These are phyloP conservation scores for Crinitomyces ghanaensis DNA, from an alignment of 805 yeast genomes.

Conservation along the genomic window DNA sequence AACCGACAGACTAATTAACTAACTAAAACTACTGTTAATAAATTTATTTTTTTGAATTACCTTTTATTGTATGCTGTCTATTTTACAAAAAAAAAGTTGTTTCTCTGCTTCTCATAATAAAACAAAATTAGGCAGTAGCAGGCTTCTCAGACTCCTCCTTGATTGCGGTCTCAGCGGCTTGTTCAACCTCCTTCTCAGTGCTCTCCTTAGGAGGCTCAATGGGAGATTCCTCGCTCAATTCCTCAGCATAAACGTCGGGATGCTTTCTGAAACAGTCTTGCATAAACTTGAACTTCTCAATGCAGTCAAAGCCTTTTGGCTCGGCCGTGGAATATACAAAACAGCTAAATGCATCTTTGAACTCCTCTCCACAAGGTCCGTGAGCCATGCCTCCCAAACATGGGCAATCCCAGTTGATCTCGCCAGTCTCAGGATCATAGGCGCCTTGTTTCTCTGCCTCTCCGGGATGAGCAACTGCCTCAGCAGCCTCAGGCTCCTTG, in stretches of 20 bases:
- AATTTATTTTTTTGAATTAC: no score
- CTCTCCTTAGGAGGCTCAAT: constrained; percentile 11
- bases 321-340: constrained; percentile 89
- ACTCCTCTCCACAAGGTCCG: constrained; percentile 97
- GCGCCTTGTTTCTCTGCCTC: constrained; percentile 43
- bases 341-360: constrained; percentile 88
- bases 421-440: constrained; percentile 93
- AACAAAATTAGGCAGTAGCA: no score
- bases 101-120: no score
- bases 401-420: constrained; percentile 99
- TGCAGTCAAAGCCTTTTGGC: constrained; percentile 94
- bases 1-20: background rate
- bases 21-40: no score
- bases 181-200: constrained; percentile 6
- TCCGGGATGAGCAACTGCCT: constrained; percentile 2
- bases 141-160: constrained; percentile 11
- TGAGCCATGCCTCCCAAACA: constrained; percentile 98
- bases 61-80: no score
- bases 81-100: no score
- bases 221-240: constrained; percentile 63
- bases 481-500: constrained; percentile 4
- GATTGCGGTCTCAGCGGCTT: constrained; percentile 10
- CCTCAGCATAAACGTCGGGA: constrained; percentile 92
- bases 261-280: constrained; percentile 85
- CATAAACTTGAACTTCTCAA: constrained; percentile 82